These are phyloP conservation scores for Lactarius deliciosus DNA, from an alignment of 768 basidiomycete species.

Conservation along the genomic window DNA sequence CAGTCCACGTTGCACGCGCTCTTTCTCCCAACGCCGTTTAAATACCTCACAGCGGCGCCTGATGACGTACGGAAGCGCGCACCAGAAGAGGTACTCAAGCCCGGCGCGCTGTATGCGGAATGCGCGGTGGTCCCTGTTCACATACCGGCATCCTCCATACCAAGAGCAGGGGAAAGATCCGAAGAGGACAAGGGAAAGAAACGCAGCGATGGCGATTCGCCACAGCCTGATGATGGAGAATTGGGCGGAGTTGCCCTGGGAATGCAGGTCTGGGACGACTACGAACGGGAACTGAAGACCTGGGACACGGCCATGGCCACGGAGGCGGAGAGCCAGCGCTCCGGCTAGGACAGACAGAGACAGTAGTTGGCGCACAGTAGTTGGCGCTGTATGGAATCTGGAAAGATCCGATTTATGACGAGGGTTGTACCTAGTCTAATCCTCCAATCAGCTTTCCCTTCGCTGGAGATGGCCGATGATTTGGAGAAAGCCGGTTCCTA, in stretches of 20 bases:
- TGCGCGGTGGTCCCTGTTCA: conserved; percentile 56
- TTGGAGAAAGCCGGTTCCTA: neutral
- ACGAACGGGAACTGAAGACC: conserved; percentile 61
- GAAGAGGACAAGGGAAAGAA: conserved; percentile 32
- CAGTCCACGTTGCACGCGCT: conserved; percentile 81
- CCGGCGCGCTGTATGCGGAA: conserved; percentile 75
- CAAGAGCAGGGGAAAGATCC: conserved; percentile 29
- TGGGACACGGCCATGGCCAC: conserved; percentile 49
- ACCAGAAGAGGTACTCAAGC: conserved; percentile 65
- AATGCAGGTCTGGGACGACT: conserved; percentile 72
- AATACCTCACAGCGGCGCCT: conserved; percentile 42
- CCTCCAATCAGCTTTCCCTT: neutral
- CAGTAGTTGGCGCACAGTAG: neutral
- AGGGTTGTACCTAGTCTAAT: neutral
- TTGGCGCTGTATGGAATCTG: neutral
- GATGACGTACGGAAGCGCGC: conserved; percentile 22
- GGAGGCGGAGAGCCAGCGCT: neutral
- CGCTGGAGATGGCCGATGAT: neutral
- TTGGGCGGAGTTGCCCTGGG: conserved; percentile 69
- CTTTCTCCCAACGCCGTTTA: conserved; percentile 80
- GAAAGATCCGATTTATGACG: neutral
- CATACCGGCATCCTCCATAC: conserved; percentile 30
- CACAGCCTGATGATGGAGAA: conserved; percentile 60
- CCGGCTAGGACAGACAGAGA: neutral
- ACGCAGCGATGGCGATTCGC: conserved; percentile 34